phyloP scores from a whole-genome alignment of 2,329 filamentous ascomycete genomes.

The Fusarium secorum region DNA sequence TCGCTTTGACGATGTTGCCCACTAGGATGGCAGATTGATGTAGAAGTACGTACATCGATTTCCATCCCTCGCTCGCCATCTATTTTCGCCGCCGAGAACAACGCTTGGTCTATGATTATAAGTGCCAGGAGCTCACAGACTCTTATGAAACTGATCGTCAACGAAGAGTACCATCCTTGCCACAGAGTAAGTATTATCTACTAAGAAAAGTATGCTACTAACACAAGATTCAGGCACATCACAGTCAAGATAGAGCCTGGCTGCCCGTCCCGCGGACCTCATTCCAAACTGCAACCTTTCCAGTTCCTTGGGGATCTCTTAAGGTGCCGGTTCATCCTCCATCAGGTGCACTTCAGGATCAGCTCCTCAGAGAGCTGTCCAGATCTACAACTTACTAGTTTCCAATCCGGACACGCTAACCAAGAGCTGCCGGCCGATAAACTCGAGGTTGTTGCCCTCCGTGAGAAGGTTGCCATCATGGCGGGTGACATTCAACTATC shows the following conservation, averaged over 20 bases:
- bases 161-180: not conserved
- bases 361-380: not conserved
- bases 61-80: no score
- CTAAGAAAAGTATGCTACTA: not conserved
- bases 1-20: not conserved
- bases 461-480: not conserved
- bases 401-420: not conserved
- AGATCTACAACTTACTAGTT: not conserved
- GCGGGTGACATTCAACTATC: not conserved
- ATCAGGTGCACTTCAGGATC: not conserved
- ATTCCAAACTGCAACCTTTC: not conserved
- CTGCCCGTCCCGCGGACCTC: not conserved
- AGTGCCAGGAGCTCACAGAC: no score
- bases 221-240: not conserved
- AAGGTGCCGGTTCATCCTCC: not conserved
- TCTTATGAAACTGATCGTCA: not conserved
- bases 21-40: not conserved
- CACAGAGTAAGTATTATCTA: not conserved
- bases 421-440: not conserved
- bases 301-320: not conserved
- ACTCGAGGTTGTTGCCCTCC: accelerated
- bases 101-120: no score
- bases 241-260: not conserved
- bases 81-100: no score
- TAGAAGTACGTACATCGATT: no score